Percentiles rank a stretch among this genome's conserved stretches.
phyloP scores from a whole-genome alignment of 2,329 filamentous ascomycete genomes.

The Aspergillus sp. region DNA sequence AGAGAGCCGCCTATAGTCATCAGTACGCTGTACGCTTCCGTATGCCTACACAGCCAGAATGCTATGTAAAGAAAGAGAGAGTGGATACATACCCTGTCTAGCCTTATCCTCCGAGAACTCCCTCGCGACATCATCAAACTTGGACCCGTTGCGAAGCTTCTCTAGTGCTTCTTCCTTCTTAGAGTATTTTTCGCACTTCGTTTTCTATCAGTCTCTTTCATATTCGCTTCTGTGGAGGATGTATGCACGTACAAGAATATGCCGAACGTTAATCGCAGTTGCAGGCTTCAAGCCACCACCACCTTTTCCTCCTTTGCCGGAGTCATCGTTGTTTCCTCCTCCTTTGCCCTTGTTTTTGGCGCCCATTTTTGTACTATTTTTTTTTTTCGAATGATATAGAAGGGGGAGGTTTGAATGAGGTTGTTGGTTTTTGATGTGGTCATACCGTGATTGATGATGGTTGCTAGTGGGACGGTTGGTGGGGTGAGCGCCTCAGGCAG shows the following conservation, averaged over 20 bases:
- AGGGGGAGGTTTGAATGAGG: neutral
- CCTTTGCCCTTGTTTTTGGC: constrained; percentile 37
- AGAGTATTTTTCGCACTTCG: constrained; percentile 54
- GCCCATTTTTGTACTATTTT: constrained; percentile 30
- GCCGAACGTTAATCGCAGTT: constrained; percentile 58
- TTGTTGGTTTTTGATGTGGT: neutral
- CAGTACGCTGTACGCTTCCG: neutral
- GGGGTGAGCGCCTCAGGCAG: constrained; percentile 1
- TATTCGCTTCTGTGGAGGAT: neutral
- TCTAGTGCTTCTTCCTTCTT: constrained; percentile 60
- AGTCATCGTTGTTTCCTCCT: constrained; percentile 25
- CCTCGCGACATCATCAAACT: constrained; percentile 59
- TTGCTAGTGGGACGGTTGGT: neutral
- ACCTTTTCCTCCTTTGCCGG: constrained; percentile 28
- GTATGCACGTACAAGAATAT: constrained; percentile 50
- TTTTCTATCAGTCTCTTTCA: neutral
- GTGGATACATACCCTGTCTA: constrained; percentile 41
- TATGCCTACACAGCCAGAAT: too few species aligned
- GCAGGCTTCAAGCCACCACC: constrained; percentile 49
- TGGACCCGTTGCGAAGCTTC: constrained; percentile 52
- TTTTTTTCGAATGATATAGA: neutral
- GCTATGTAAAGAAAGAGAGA: neutral
- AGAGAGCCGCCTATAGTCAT: constrained; percentile 48
- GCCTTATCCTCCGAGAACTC: constrained; percentile 63
- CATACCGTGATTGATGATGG: neutral